Base-by-base conservation (phyloP, 768 basidiomycete species). In the Exsudoporus frostii region DNA sequence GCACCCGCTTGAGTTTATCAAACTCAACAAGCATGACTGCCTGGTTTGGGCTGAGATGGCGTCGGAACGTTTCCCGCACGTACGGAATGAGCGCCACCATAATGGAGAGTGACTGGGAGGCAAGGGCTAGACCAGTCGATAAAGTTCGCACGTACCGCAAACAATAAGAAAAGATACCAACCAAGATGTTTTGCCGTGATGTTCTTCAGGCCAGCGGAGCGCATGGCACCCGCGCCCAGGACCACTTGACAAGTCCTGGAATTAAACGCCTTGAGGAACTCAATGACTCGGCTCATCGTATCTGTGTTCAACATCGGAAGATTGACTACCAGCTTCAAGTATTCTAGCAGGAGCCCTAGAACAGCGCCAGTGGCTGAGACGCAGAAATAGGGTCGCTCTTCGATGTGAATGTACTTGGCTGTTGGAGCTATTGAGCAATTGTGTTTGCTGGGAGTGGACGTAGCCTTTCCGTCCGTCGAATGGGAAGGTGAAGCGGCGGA, bases 171-270 rank as follows among this genome's bases (percentile, higher is more conserved):
- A 50, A 49, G 36, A 54, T 54, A 58, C 81, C 55, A 57, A 91
- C 93, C 94, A 22, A 99, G 79, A 75, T 99, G 96, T 70, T 93
- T 97, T 37, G 97, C 97, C 0, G 97, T 98, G 66, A 99, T 99
- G 67, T 98, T 96, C 73, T 92, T 98, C 63, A 99, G 73, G 7
- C 97, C 97, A 19, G 97, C 97, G 17, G 92, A 94, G 39, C 94
- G 80, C 95, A 98, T 98, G n/a, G 97, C 97, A 14, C 97, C 97
- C 9, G 97, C 97, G 4, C 97, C 97, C 9, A 99, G 78, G 1
- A 99, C 97, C 41, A 98, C 95, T 68, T 98, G 97, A 71, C 97
- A 99, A 2, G 93, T 96, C 60, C 97, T 77, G 29, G 96, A 98
- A 69, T 99, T 99, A 77, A 96, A 98, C 25, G 94, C 88, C 73